These are phyloP conservation scores for Aspergillus fumigatus DNA, from an alignment of 2,329 filamentous ascomycete genomes.

Conservation along the genomic window DNA sequence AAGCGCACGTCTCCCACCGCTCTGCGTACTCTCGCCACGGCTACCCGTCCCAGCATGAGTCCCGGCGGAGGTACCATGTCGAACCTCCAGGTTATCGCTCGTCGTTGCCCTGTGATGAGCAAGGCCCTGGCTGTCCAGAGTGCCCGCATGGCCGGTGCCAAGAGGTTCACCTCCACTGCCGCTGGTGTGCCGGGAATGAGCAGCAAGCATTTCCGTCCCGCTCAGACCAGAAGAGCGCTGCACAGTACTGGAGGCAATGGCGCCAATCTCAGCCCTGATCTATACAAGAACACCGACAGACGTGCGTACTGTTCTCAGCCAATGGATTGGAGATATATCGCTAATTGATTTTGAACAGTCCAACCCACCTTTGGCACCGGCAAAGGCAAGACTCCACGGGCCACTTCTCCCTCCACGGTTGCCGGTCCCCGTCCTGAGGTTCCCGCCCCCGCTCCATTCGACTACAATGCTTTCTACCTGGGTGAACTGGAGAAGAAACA, in stretches of 20 bases:
- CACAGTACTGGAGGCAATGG: conserved; percentile 76
- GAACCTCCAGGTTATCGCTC: conserved; percentile 88
- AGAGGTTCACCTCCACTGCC: conserved; percentile 36
- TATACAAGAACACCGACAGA: conserved; percentile 47
- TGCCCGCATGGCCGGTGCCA: conserved; percentile 36
- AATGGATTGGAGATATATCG: background rate
- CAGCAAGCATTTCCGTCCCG: conserved; percentile 45
- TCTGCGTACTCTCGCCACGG: conserved; percentile 78
- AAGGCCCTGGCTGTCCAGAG: conserved; percentile 88
- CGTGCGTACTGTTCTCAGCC: conserved; percentile 34
- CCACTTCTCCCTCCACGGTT: conserved; percentile 21
- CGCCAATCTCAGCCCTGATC: conserved; percentile 65
- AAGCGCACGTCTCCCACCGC: conserved; percentile 90
- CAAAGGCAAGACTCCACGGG: conserved; percentile 18
- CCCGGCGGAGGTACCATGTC: conserved; percentile 91
- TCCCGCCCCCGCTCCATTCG: conserved; percentile 59
- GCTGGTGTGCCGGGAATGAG: conserved; percentile 23
- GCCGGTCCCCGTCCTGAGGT: conserved; percentile 46
- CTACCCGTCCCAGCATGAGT: conserved; percentile 57
- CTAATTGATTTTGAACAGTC: conserved; percentile 8
- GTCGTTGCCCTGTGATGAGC: conserved; percentile 97
- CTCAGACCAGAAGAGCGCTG: conserved; percentile 64
- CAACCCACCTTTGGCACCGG: conserved; percentile 21
- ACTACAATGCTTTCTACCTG: conserved; percentile 88
- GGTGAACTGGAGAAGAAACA: conserved; percentile 95